phyloP scores from a whole-genome alignment of 176 grass and related monocot genomes.

The Triticum urartu region DNA sequence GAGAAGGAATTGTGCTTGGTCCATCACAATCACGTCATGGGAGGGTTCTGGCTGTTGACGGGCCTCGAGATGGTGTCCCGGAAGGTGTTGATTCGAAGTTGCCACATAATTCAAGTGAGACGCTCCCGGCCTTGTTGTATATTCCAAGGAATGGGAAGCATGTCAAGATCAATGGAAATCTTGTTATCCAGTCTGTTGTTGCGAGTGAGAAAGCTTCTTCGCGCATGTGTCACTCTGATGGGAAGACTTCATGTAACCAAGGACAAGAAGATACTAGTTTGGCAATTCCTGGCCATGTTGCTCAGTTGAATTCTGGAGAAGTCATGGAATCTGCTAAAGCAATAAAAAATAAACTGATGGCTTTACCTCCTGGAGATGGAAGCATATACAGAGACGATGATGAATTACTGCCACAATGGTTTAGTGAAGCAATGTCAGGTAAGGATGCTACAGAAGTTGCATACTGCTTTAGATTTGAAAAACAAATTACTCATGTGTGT shows the following conservation, averaged over 20 bases:
- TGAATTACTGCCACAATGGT: slow-evolving; percentile 69
- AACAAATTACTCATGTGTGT: not conserved
- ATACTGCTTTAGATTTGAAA: not conserved
- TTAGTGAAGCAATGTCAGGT: slow-evolving; percentile 77
- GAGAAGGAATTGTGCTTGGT: slow-evolving; percentile 7
- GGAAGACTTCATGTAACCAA: slow-evolving; percentile 18
- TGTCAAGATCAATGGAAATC: slow-evolving; percentile 72
- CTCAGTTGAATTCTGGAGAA: slow-evolving; percentile 31
- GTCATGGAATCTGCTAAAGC: slow-evolving; percentile 22
- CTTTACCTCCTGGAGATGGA: slow-evolving; percentile 44
- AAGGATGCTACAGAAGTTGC: slow-evolving; percentile 15
- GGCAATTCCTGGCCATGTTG: slow-evolving; percentile 45
- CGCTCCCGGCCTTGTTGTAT: slow-evolving; percentile 51
- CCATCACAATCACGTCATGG: slow-evolving; percentile 29
- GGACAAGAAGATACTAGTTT: slow-evolving; percentile 42
- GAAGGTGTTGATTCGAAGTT: slow-evolving; percentile 24
- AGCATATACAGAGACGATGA: slow-evolving; percentile 42
- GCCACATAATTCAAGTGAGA: slow-evolving; percentile 35
- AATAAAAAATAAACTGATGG: slow-evolving; percentile 40
- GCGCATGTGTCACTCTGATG: slow-evolving; percentile 13
- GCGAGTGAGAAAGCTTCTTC: slow-evolving; percentile 54
- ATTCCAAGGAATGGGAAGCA: slow-evolving; percentile 68
- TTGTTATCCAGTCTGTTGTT: slow-evolving; percentile 63
- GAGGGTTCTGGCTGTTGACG: slow-evolving; percentile 49
- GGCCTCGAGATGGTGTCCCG: slow-evolving; percentile 2